These are phyloP conservation scores for Vararia minispora DNA, from an alignment of 768 basidiomycete genomes.

Conservation along the genomic window DNA sequence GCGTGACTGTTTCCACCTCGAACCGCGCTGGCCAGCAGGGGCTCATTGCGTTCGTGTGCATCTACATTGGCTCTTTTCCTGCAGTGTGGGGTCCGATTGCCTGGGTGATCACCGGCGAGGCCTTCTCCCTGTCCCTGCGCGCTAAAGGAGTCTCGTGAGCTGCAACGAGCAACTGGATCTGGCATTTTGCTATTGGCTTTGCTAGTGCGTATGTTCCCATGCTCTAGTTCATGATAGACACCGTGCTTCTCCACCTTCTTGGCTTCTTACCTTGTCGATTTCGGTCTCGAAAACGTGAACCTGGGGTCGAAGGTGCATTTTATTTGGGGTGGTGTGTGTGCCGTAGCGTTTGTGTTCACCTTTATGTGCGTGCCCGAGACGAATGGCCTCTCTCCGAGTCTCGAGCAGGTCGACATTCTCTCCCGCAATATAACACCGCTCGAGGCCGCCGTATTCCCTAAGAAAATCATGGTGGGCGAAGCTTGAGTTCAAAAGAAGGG, in stretches of 20 bases:
- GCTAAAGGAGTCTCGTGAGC: constrained; percentile 27
- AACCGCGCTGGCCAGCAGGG: constrained; percentile 22
- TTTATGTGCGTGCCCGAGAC: constrained; percentile 26
- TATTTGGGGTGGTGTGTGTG: constrained; percentile 27
- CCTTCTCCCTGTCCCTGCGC: too few species aligned
- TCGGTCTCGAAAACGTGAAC: constrained; percentile 10
- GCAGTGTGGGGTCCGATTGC: constrained; percentile 26
- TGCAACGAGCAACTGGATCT: constrained; percentile 30
- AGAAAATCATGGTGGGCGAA: constrained; percentile 1
- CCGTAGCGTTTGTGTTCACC: constrained; percentile 24
- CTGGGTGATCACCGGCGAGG: constrained; percentile 24
- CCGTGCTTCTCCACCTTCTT: too few species aligned
- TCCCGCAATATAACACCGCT: constrained; percentile 22
- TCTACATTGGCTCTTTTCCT: constrained; percentile 13
- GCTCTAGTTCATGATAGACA: too few species aligned
- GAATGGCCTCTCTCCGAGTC: constrained; percentile 26
- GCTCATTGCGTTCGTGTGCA: constrained; percentile 21
- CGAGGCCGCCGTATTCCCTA: constrained; percentile 12
- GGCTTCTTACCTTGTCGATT: constrained; percentile 23
- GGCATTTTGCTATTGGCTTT: constrained; percentile 29
- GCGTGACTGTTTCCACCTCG: constrained; percentile 65
- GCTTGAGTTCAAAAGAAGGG: too few species aligned
- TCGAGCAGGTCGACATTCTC: constrained; percentile 30
- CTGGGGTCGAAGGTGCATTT: constrained; percentile 28
- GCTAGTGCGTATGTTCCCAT: constrained; percentile 23